These are phyloP conservation scores for Candida pini DNA, from an alignment of 805 yeast genomes.

Conservation along the genomic window DNA sequence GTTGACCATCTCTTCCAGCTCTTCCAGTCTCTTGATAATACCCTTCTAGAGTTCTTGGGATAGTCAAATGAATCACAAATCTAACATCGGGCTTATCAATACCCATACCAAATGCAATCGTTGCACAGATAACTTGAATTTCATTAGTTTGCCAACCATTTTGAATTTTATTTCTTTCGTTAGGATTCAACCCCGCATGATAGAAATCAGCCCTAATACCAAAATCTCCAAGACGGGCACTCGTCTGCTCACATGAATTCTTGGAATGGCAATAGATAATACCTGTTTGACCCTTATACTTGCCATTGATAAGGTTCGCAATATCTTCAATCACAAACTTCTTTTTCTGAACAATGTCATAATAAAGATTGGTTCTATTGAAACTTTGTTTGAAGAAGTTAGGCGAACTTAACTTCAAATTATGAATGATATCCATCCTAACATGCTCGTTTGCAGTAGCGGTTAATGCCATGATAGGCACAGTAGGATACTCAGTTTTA, in stretches of 20 bases:
- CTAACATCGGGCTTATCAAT: conserved; percentile 95
- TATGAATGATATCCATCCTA: conserved; percentile 75
- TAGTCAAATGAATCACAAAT: conserved; percentile 79
- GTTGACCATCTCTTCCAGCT: conserved; percentile 93
- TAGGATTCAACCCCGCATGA: conserved; percentile 92
- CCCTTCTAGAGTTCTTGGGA: conserved; percentile 90
- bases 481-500: conserved; percentile 64
- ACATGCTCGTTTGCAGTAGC: conserved; percentile 96
- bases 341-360: conserved; percentile 68
- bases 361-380: conserved; percentile 79
- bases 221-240: conserved; percentile 47
- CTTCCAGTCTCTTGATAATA: conserved; percentile 98
- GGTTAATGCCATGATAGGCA: conserved; percentile 93
- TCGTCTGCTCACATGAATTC: conserved; percentile 77
- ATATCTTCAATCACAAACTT: conserved; percentile 54
- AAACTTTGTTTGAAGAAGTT: conserved; percentile 81
- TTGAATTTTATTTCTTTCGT: conserved; percentile 70
- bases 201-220: conserved; percentile 74
- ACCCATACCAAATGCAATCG: conserved; percentile 99
- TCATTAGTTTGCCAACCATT: conserved; percentile 71
- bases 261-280: conserved; percentile 93
- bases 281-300: conserved; percentile 62
- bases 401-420: conserved; percentile 58
- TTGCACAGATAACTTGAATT: conserved; percentile 84
- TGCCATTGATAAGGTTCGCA: conserved; percentile 43